Conservation (phyloP, 176 grass and related monocot species). For the Zea luxurians region DNA sequence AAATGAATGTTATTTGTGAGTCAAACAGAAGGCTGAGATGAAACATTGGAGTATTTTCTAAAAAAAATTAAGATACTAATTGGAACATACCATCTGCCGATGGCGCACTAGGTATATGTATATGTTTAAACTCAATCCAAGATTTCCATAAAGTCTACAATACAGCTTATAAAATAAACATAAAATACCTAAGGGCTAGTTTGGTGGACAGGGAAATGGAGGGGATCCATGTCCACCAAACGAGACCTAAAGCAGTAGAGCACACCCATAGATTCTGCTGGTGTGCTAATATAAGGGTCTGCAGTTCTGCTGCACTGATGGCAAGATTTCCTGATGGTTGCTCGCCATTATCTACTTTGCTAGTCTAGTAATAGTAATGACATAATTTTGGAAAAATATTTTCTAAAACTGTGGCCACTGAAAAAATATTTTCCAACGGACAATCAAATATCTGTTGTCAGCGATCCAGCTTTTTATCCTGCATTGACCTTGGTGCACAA, state of each 20-base stretch:
- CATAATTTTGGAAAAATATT: background rate
- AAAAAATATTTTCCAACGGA: too few species aligned
- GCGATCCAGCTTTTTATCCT: background rate
- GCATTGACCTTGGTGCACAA: background rate
- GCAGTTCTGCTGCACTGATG: background rate
- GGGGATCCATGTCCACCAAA: too few species aligned
- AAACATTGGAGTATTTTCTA: background rate
- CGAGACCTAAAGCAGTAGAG: background rate
- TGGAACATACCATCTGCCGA: background rate
- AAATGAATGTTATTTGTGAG: background rate
- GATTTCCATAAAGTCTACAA: background rate
- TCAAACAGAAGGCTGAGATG: background rate
- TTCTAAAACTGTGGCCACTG: background rate
- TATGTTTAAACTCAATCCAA: background rate
- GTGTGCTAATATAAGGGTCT: background rate
- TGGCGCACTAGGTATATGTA: background rate
- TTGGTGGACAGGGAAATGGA: too few species aligned
- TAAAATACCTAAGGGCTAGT: background rate
- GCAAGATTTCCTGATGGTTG: background rate
- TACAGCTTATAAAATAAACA: slow-evolving; percentile 1
- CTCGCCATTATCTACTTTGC: background rate
- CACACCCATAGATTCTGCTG: background rate
- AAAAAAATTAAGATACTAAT: background rate
- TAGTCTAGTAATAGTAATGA: background rate
- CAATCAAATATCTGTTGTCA: background rate